A percentile compares a stretch with the other conserved stretches of the same genome.
Conservation (phyloP, 1,139 yeast genomes). For the Kluyveromyces sp. region DNA sequence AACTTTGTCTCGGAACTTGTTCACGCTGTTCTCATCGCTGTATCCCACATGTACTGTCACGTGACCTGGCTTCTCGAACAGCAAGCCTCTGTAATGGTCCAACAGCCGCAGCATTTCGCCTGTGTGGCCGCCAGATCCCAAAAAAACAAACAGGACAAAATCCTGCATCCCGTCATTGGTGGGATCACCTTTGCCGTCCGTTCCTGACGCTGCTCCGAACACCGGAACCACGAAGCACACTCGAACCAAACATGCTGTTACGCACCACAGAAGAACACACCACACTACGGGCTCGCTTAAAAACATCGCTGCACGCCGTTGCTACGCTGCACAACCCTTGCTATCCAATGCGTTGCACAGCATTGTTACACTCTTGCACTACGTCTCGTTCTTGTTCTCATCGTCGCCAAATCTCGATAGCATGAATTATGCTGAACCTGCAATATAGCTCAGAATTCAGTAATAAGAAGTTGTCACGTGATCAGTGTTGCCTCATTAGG, state of each 20-base stretch:
- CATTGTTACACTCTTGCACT: too few species aligned
- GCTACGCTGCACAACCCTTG: too few species aligned
- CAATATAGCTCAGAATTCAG: too few species aligned
- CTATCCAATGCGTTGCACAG: too few species aligned
- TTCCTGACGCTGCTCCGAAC: background rate
- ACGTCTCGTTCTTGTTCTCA: too few species aligned
- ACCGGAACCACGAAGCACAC: conserved; percentile 10
- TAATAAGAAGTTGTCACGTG: too few species aligned
- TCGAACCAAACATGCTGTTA: conserved; percentile 5
- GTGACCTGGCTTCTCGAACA: conserved; percentile 17
- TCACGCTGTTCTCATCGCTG: conserved; percentile 23
- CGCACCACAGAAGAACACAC: conserved; percentile 2
- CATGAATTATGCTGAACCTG: too few species aligned
- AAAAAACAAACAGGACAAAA: conserved; percentile 39
- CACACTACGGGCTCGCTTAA: background rate
- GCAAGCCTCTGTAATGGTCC: conserved; percentile 33
- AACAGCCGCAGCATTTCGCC: conserved; percentile 84
- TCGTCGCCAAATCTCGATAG: too few species aligned
- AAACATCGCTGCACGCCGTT: too few species aligned
- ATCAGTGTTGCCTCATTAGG: background rate
- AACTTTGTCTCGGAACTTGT: conserved; percentile 31
- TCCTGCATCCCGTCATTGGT: conserved; percentile 3
- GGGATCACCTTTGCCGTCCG: background rate
- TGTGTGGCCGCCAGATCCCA: conserved; percentile 93
- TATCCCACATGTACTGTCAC: conserved; percentile 27